These are phyloP conservation scores for Moniliophthora roreri DNA, from an alignment of 1,284 basidiomycete species.

Conservation along the genomic window DNA sequence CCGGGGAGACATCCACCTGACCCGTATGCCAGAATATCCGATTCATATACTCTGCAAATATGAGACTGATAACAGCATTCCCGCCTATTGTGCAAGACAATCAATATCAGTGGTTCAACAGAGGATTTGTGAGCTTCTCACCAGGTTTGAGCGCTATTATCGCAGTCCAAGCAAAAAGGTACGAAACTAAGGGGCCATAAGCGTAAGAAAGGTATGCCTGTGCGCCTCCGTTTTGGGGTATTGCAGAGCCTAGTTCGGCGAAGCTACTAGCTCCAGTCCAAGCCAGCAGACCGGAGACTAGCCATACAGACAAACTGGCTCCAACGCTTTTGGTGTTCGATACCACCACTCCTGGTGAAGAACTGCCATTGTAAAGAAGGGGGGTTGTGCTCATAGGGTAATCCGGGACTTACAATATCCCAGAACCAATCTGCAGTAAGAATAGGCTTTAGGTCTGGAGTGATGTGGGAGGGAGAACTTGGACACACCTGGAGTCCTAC, in stretches of 20 bases:
- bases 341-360: slow-evolving; percentile 88
- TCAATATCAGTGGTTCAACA: background rate
- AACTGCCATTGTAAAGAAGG: slow-evolving; percentile 42
- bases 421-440: slow-evolving; percentile 74
- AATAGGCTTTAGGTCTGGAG: background rate
- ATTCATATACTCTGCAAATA: slow-evolving; percentile 88
- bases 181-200: slow-evolving; percentile 85
- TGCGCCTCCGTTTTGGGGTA: slow-evolving; percentile 87
- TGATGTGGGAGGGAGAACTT: background rate
- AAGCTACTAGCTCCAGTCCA: slow-evolving; percentile 95
- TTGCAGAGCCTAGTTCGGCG: slow-evolving; percentile 83
- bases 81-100: slow-evolving; percentile 37
- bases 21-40: slow-evolving; percentile 71
- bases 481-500: slow-evolving; percentile 70
- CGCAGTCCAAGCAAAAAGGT: slow-evolving; percentile 87
- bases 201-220: slow-evolving; percentile 89
- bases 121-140: slow-evolving; percentile 26
- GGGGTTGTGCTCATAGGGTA: slow-evolving; percentile 7
- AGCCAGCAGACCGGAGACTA: slow-evolving; percentile 75
- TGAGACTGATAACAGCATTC: slow-evolving; percentile 71
- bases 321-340: slow-evolving; percentile 85
- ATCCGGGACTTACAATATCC: slow-evolving; percentile 73
- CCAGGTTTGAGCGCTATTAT: slow-evolving; percentile 89
- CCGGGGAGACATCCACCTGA: slow-evolving; percentile 62
- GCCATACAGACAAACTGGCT: slow-evolving; percentile 81